A percentile compares a stretch with the other conserved stretches of the same genome.
Evolutionary conservation across 2,329 filamentous ascomycete genomes (phyloP).

Genomic region (Botrytis pseudocinerea): DNA sequence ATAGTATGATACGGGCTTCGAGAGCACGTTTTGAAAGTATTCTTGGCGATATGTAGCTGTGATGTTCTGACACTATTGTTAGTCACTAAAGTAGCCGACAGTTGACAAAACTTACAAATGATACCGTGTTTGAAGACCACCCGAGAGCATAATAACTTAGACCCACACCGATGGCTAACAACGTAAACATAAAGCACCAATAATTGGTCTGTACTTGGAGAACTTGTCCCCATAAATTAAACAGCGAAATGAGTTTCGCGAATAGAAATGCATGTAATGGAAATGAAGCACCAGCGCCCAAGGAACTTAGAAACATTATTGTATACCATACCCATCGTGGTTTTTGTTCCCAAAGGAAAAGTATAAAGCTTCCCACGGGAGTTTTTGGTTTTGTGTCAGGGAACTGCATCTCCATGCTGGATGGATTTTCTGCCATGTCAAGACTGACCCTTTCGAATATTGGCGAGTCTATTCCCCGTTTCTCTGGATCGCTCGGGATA

Average conservation of each 20-base stretch:
- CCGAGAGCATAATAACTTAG: conserved; percentile 42
- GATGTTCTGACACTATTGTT: conserved; percentile 35
- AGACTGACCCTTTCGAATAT: conserved; percentile 13
- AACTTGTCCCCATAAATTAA: conserved; percentile 24
- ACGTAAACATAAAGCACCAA: conserved; percentile 53
- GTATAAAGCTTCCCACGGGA: conserved; percentile 5
- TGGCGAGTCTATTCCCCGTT: background rate
- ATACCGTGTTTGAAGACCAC: conserved; percentile 45
- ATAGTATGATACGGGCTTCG: conserved; percentile 47
- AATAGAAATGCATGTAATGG: conserved; percentile 43
- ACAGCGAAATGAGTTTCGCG: conserved; percentile 39
- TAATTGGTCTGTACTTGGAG: conserved; percentile 43
- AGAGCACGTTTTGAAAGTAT: conserved; percentile 48
- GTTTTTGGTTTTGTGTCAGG: background rate
- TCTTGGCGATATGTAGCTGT: conserved; percentile 45
- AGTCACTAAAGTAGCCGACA: background rate
- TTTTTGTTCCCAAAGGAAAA: conserved; percentile 37
- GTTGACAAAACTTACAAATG: conserved; percentile 38
- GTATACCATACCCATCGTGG: conserved; percentile 17
- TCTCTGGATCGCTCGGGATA: background rate
- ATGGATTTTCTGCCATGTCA: background rate
- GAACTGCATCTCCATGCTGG: background rate
- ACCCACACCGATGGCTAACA: conserved; percentile 46
- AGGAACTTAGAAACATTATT: conserved; percentile 7
- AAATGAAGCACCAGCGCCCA: conserved; percentile 38